These are phyloP conservation scores for Yamadazyma paraphyllophila DNA, from an alignment of 805 yeast genomes.

Conservation along the genomic window DNA sequence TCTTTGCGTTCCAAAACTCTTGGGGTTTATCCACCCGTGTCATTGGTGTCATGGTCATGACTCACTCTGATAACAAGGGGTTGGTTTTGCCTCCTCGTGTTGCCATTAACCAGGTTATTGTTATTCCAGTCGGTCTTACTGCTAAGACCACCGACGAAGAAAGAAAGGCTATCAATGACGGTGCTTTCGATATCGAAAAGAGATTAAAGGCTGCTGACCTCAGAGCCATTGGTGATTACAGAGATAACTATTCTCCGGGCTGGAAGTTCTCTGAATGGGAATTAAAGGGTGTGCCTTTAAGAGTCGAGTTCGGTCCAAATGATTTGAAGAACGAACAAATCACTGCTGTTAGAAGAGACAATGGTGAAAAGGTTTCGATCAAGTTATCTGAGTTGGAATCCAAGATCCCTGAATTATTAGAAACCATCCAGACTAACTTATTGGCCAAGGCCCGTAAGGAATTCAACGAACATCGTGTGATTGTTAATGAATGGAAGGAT, in stretches of 20 bases:
- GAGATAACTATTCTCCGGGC: slow-evolving; percentile 95
- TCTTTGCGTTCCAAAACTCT: slow-evolving; percentile 92
- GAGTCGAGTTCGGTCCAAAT: slow-evolving; percentile 95
- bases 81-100: slow-evolving; percentile 97
- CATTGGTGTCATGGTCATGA: slow-evolving; percentile 99
- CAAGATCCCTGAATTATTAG: slow-evolving; percentile 72
- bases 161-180: slow-evolving; percentile 63
- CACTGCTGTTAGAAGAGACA: slow-evolving; percentile 91
- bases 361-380: slow-evolving; percentile 69
- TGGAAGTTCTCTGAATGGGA: slow-evolving; percentile 99
- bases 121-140: slow-evolving; percentile 94
- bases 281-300: slow-evolving; percentile 90
- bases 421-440: slow-evolving; percentile 74
- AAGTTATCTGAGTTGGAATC: slow-evolving; percentile 56
- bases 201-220: slow-evolving; percentile 60
- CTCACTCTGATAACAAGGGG: slow-evolving; percentile 98
- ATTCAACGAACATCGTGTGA: slow-evolving; percentile 79
- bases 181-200: slow-evolving; percentile 68
- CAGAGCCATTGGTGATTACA: slow-evolving; percentile 80
- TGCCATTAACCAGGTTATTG: slow-evolving; percentile 86
- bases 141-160: slow-evolving; percentile 78
- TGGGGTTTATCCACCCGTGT: slow-evolving; percentile 99
- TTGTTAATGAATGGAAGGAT: slow-evolving; percentile 83
- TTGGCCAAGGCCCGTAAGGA: slow-evolving; percentile 76
- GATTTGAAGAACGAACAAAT: slow-evolving; percentile 80